These are phyloP conservation scores for Quercus gilva DNA, from an alignment of 306 rosid genomes.

Conservation along the genomic window DNA sequence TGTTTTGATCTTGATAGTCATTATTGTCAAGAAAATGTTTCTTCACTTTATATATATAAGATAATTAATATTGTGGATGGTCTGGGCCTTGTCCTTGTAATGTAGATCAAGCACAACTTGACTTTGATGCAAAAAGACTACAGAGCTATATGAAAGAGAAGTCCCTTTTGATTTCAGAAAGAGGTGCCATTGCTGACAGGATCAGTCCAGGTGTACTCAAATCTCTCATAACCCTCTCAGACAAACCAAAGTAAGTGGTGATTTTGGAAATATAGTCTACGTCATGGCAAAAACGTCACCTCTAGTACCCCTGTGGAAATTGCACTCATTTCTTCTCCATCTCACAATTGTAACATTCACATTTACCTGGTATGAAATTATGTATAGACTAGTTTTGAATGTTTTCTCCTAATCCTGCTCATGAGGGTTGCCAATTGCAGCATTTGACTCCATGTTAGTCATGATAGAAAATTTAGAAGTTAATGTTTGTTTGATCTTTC, in stretches of 20 bases:
- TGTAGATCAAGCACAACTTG: conserved; percentile 72
- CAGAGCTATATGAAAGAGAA: conserved; percentile 83
- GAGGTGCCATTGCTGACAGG: conserved; percentile 71
- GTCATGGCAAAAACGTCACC: conserved; percentile 7
- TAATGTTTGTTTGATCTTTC: background rate
- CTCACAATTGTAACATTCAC: background rate
- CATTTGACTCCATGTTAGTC: background rate
- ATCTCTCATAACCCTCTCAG: conserved; percentile 66
- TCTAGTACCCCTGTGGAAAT: background rate
- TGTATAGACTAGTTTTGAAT: background rate
- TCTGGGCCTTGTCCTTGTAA: conserved; percentile 7
- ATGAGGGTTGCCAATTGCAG: background rate
- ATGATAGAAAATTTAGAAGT: background rate
- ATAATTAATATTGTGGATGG: background rate
- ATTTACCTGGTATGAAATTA: background rate
- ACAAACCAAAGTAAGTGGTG: conserved; percentile 52
- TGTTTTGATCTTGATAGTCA: background rate
- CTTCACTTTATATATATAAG: conserved; percentile 5
- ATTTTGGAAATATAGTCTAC: background rate
- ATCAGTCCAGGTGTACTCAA: conserved; percentile 72
- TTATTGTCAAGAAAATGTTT: background rate
- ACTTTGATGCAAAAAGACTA: conserved; percentile 70
- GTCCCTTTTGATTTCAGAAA: conserved; percentile 67
- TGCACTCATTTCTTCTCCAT: background rate
- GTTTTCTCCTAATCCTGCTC: background rate